Evolutionary conservation across 2,329 filamentous ascomycete species (phyloP).

Genomic region (Cladosporium sp.): DNA sequence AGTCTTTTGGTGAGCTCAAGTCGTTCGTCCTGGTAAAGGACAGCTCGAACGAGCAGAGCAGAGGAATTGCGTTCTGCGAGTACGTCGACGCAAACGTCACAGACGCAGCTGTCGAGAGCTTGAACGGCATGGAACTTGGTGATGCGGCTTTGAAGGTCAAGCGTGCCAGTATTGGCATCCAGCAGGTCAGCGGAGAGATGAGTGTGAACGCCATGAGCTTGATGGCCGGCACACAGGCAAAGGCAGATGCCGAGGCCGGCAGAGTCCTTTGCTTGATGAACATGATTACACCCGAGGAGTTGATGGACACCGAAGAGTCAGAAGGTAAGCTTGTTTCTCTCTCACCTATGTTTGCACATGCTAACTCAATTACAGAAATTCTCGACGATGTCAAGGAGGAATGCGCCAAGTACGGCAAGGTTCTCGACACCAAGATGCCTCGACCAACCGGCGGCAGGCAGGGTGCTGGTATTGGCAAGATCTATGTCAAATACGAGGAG

Average conservation of each 20-base stretch:
- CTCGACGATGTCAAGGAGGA: slow-evolving; percentile 92
- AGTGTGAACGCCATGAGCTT: slow-evolving; percentile 97
- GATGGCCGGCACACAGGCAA: slow-evolving; percentile 81
- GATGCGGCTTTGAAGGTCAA: slow-evolving; percentile 82
- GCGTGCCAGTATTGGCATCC: slow-evolving; percentile 88
- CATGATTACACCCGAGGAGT: slow-evolving; percentile 96
- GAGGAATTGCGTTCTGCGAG: slow-evolving; percentile 97
- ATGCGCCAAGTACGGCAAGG: slow-evolving; percentile 83
- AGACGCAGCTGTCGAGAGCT: slow-evolving; percentile 81
- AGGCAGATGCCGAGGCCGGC: slow-evolving; percentile 74
- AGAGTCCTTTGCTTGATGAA: slow-evolving; percentile 91
- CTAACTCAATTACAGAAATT: slow-evolving; percentile 68
- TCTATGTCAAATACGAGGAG: slow-evolving; percentile 90
- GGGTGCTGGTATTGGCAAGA: slow-evolving; percentile 91
- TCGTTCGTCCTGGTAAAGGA: slow-evolving; percentile 91
- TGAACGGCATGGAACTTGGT: slow-evolving; percentile 92
- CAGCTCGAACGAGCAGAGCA: slow-evolving; percentile 69
- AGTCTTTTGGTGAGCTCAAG: slow-evolving; percentile 89
- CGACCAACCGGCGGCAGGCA: slow-evolving; percentile 81
- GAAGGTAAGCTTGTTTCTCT: slow-evolving; percentile 12
- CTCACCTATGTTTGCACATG: neutral
- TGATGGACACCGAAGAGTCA: slow-evolving; percentile 82
- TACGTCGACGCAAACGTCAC: slow-evolving; percentile 78
- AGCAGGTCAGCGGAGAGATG: slow-evolving; percentile 94
- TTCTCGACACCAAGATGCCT: slow-evolving; percentile 90